Evolutionary conservation across 2,329 filamentous ascomycete genomes (phyloP), one percentile per base, ranked within the genome.

Genomic region (Bipolaris bicolor): DNA sequence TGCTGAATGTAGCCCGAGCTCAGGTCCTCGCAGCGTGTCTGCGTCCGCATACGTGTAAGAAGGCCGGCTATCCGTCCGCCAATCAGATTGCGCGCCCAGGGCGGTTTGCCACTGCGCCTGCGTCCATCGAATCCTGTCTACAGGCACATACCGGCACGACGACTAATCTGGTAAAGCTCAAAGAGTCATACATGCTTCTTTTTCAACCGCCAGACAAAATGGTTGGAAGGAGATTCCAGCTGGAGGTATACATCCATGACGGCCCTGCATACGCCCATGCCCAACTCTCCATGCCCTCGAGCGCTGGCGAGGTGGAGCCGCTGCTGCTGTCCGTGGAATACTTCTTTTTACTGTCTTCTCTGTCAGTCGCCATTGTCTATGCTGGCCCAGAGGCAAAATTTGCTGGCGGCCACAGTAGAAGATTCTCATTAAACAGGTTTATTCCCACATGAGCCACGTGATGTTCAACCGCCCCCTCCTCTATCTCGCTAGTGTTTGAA

Each of bases 1-100:
- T 57, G 3, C 55, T 33, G n/a, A 5, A 49, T 45, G 6, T 45
- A n/a, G 45, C 33, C 50, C 31, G 24, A n/a, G 22, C 22, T 40
- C 18, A 34, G 43, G 33, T 40, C 20, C 41, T 41, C 9, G 22
- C 22, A 49, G 26, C 26, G 26, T 20, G 6, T 49, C n/a, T 34
- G 15, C 18, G 34, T 24, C 11, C 46, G 29, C 29, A 22, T 16
- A 37, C 31, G 26, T 56, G 48, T 47, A 45, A 44, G 15, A 44
- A 45, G 13, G 3, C 52, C 49, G 55, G 41, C 10, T 31, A 37
- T 11, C 15, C 15, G 10, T 2, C 49, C 41, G 15, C 49, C 49
- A 46, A 46, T 44, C 31, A 52, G 5, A 26, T 18, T 24, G 18
- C 16, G 16, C 22, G 39, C 18, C n/a, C 26, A n/a, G 9, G 16